These are phyloP conservation scores for Lachnellula suecica DNA, from an alignment of 2,329 filamentous ascomycete species.

Conservation along the genomic window DNA sequence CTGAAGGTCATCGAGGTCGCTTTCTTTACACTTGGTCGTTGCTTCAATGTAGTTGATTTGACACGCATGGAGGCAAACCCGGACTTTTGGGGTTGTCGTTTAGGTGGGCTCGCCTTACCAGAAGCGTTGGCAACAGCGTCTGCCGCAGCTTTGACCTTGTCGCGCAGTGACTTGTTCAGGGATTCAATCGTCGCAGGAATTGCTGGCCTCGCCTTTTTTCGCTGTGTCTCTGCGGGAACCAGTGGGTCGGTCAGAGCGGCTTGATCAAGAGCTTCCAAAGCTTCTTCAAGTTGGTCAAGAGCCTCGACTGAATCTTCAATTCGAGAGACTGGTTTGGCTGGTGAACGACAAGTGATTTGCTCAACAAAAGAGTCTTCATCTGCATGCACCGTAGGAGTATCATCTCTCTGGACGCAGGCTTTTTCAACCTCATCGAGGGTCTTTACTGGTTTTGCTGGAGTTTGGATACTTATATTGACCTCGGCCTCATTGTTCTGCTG, in stretches of 20 bases:
- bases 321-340: slow-evolving; percentile 40
- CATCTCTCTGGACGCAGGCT: slow-evolving; percentile 8
- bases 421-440: slow-evolving; percentile 31
- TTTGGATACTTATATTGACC: not conserved
- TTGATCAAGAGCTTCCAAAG: slow-evolving; percentile 46
- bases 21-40: slow-evolving; percentile 22
- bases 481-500: not conserved
- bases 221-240: slow-evolving; percentile 18
- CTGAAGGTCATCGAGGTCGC: slow-evolving; percentile 29
- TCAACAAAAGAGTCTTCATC: slow-evolving; percentile 36
- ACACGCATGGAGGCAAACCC: slow-evolving; percentile 42
- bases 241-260: slow-evolving; percentile 26
- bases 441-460: slow-evolving; percentile 15
- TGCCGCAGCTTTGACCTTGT: not conserved
- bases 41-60: slow-evolving; percentile 36
- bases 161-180: not conserved
- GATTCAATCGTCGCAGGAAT: not conserved
- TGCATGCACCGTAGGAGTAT: slow-evolving; percentile 8
- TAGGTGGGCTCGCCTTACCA: not conserved
- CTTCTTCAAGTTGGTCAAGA: slow-evolving; percentile 60
- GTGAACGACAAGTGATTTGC: slow-evolving; percentile 36
- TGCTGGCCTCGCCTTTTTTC: slow-evolving; percentile 7
- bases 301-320: slow-evolving; percentile 66
- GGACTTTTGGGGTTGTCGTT: slow-evolving; percentile 30
- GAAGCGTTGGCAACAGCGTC: not conserved